Percentiles rank a stretch among this genome's conserved stretches.
Evolutionary conservation across 1,139 yeast species (phyloP).

Genomic region (Pichia sp.): DNA sequence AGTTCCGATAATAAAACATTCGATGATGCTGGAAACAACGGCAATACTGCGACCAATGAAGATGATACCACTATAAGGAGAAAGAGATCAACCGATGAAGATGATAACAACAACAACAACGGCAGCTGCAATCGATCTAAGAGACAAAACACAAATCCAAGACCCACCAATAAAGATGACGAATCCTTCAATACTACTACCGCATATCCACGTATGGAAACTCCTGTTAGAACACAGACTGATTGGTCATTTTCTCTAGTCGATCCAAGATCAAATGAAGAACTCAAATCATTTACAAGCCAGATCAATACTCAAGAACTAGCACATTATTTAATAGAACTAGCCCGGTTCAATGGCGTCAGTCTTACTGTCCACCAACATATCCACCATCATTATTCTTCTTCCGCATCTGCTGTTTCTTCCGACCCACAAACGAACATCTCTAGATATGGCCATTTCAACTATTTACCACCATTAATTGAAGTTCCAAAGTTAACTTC

Average conservation of each 20-base stretch:
- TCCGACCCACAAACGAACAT: conserved; percentile 57
- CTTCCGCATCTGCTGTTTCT: conserved; percentile 35
- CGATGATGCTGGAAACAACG: too few species aligned
- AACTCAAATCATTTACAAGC: conserved; percentile 39
- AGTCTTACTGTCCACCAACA: conserved; percentile 81
- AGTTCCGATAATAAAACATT: not conserved
- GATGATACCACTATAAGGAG: not conserved
- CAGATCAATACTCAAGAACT: conserved; percentile 48
- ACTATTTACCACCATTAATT: conserved; percentile 66
- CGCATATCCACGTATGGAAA: conserved; percentile 15
- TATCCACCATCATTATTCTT: conserved; percentile 66
- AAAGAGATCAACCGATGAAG: not conserved
- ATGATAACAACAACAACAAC: too few species aligned
- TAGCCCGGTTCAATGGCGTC: conserved; percentile 60
- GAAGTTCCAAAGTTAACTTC: conserved; percentile 70
- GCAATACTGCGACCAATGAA: not conserved
- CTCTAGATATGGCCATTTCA: conserved; percentile 66
- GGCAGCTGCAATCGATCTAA: not conserved
- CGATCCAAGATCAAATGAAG: conserved; percentile 32
- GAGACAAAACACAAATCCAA: conserved; percentile 1
- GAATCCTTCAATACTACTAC: conserved; percentile 10
- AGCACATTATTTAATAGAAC: conserved; percentile 55
- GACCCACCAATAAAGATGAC: not conserved
- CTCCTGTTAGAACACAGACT: conserved; percentile 27
- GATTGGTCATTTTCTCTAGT: conserved; percentile 31